These are phyloP conservation scores for Trichosanthes cucumerina DNA, from an alignment of 306 rosid genomes.

Conservation along the genomic window DNA sequence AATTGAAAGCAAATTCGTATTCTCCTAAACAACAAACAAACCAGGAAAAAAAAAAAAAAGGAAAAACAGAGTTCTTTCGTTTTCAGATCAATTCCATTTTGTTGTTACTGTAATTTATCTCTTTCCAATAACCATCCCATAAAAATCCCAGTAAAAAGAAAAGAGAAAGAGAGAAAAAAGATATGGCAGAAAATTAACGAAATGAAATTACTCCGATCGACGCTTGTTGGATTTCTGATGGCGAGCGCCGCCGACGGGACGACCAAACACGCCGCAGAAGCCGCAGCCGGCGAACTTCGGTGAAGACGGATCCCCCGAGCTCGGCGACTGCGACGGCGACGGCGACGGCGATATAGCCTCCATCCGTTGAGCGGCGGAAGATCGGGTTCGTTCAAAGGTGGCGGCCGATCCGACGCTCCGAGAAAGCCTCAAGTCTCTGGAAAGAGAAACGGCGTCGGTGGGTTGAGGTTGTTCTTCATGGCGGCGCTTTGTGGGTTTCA, in stretches of 20 bases:
- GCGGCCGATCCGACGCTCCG: slow-evolving; percentile 4
- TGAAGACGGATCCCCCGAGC: background rate
- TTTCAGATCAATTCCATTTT: background rate
- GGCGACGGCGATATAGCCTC: background rate
- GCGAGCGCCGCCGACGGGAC: background rate
- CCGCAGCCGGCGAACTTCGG: slow-evolving; percentile 14
- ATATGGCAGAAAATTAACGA: background rate
- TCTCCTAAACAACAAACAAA: background rate
- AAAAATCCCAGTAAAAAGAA: background rate
- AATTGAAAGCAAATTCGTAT: background rate
- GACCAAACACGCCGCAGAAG: slow-evolving; percentile 12
- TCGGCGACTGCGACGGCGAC: background rate
- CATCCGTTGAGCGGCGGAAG: background rate
- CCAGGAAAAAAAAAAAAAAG: background rate
- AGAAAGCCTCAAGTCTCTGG: background rate
- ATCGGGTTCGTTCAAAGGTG: background rate
- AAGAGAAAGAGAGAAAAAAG: background rate
- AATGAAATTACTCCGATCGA: background rate
- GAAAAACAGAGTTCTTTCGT: background rate
- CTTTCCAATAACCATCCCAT: background rate
- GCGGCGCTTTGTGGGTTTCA: background rate
- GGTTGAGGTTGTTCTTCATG: background rate
- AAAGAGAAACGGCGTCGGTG: background rate
- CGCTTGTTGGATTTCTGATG: background rate
- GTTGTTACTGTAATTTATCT: background rate